Evolutionary conservation across 139 green algal species (phyloP), one percentile per base, ranked within the genome.

Genomic region (Pleodorina starrii): DNA sequence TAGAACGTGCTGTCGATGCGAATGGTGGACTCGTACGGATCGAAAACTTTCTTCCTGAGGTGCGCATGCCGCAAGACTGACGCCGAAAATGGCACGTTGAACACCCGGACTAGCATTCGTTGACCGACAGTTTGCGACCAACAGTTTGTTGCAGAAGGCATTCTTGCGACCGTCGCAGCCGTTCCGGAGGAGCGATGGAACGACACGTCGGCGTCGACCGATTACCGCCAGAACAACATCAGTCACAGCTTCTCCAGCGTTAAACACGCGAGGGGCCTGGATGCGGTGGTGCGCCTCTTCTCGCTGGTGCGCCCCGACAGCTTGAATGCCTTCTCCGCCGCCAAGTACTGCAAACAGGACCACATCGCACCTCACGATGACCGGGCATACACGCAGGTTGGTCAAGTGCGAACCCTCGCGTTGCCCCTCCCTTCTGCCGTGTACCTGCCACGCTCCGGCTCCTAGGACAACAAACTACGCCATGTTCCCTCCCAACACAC

Each of bases 291-390:
- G 51, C 88, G 94, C 2, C 44, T 91, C 25, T 91, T 96, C 43
- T 82, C 81, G 7, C 72, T 95, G 57, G 77, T 96, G 57, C 50
- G 90, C 35, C 94, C 94, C 1, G 91, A 73, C 5, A 63, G 46
- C 44, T 84, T 94, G 21, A 85, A 91, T 82, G 79, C 85, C 7
- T 96, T 95, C 81, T 92, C 85, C 14, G 92, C 92, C 27, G 93
- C 84, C 2, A 54, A 40, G 36, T 91, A 87, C 78, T 71, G 29
- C 54, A 73, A 69, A 44, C 10, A 38, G 0, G 36, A 84, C 36
- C 82, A 92, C 86, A 94, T 94, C 43, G 89, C 74, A 21, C 89
- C 89, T 25, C 91, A 94, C 40, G 91, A 94, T 57, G 91, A 94
- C 83, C 68, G 91, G 25, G 91, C 91, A 0, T 94, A 94, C 86